Evolutionary conservation across 2,329 filamentous ascomycete species (phyloP).

Genomic region (Didymella arachidicola): DNA sequence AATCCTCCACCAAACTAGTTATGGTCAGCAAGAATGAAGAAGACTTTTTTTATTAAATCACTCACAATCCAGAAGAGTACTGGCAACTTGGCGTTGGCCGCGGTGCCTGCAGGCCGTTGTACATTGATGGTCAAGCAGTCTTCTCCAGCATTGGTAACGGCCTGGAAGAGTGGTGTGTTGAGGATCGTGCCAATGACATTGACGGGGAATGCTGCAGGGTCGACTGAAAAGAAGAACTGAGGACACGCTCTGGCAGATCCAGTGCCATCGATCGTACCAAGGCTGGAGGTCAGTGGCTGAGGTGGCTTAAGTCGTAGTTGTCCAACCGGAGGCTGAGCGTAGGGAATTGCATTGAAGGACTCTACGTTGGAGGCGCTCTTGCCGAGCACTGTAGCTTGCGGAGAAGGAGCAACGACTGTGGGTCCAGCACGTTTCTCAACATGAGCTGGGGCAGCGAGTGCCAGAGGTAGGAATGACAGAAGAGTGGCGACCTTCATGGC

Average conservation of each 20-base stretch:
- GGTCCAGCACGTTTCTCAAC: slow-evolving; percentile 59
- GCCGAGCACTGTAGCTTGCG: slow-evolving; percentile 64
- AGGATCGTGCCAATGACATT: slow-evolving; percentile 50
- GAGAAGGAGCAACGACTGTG: slow-evolving; percentile 62
- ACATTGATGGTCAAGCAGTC: slow-evolving; percentile 57
- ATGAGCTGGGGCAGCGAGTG: slow-evolving; percentile 44
- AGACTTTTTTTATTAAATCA: background rate
- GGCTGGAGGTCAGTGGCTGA: slow-evolving; percentile 61
- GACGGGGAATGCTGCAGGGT: slow-evolving; percentile 43
- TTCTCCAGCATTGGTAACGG: slow-evolving; percentile 48
- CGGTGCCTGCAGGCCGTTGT: slow-evolving; percentile 51
- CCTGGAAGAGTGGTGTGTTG: slow-evolving; percentile 52
- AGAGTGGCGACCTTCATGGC: slow-evolving; percentile 41
- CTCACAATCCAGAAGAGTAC: slow-evolving; percentile 57
- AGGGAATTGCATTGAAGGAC: slow-evolving; percentile 77
- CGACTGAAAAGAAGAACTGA: slow-evolving; percentile 70
- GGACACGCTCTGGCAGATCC: slow-evolving; percentile 70
- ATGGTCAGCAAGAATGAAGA: background rate
- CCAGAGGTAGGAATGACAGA: slow-evolving; percentile 40
- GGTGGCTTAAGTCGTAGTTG: slow-evolving; percentile 74
- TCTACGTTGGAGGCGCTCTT: slow-evolving; percentile 62
- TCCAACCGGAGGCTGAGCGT: slow-evolving; percentile 73
- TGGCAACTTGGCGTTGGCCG: slow-evolving; percentile 51
- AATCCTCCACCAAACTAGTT: slow-evolving; percentile 54
- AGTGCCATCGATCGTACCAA: slow-evolving; percentile 70